A percentile compares a stretch with the other conserved stretches of the same genome.
Conservation (phyloP, 495 filamentous ascomycete genomes). For the Usnea hakonensis region DNA sequence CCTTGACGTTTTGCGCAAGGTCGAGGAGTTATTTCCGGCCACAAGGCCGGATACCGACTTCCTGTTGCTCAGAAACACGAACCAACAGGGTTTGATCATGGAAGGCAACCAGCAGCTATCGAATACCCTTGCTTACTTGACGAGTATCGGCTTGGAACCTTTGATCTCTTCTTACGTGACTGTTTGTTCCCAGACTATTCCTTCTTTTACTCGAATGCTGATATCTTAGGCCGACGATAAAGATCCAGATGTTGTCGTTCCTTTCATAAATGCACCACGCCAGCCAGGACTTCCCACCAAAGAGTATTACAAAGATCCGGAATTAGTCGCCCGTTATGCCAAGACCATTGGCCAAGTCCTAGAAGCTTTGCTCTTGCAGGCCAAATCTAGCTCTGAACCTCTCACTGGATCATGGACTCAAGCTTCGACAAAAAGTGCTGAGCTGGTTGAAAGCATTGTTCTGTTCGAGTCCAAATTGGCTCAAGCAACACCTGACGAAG, state of each 20-base stretch:
- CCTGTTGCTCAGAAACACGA: not conserved
- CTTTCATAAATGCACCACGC: conserved; percentile 45
- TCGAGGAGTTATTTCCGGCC: conserved; percentile 48
- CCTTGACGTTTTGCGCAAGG: conserved; percentile 39
- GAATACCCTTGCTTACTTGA: conserved; percentile 46
- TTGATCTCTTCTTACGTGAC: conserved; percentile 41
- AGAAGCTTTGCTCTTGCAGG: conserved; percentile 24
- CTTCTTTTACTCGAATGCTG: conserved; percentile 1
- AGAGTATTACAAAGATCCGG: conserved; percentile 55
- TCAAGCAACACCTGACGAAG: conserved; percentile 47
- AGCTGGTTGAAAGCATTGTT: conserved; percentile 42
- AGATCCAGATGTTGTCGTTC: conserved; percentile 55
- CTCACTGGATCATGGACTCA: conserved; percentile 26
- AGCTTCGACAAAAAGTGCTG: conserved; percentile 23
- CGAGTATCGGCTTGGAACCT: conserved; percentile 43
- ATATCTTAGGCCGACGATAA: conserved; percentile 48
- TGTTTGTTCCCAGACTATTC: conserved; percentile 33
- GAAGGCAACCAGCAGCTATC: conserved; percentile 36
- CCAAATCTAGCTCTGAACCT: conserved; percentile 2
- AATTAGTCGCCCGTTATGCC: conserved; percentile 47
- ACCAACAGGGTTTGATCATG: conserved; percentile 14
- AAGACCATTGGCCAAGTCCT: conserved; percentile 41
- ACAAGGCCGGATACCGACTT: conserved; percentile 16
- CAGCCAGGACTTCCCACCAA: conserved; percentile 54
- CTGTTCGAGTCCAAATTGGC: conserved; percentile 56